Evolutionary conservation across 1,284 basidiomycete genomes (phyloP).

Genomic region (Leccinum huronense): DNA sequence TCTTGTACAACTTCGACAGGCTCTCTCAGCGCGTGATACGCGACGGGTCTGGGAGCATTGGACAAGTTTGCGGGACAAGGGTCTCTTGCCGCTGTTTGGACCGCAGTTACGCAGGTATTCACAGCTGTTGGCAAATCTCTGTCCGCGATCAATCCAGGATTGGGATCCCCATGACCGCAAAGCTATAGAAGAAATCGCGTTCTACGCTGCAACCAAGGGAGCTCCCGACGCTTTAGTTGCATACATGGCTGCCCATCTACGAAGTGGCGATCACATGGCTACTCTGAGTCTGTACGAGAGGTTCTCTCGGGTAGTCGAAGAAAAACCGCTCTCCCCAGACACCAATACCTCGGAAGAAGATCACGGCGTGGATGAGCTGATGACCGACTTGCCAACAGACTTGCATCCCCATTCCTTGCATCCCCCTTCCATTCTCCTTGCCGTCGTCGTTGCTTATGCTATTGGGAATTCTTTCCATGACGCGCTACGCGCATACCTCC

Average conservation of each 20-base stretch:
- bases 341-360: slow-evolving; percentile 22
- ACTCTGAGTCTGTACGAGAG: slow-evolving; percentile 49
- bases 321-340: slow-evolving; percentile 23
- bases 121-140: slow-evolving; percentile 35
- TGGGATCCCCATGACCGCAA: slow-evolving; percentile 34
- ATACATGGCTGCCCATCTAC: slow-evolving; percentile 50
- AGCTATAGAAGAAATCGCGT: slow-evolving; percentile 46
- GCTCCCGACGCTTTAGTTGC: slow-evolving; percentile 47
- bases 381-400: slow-evolving; percentile 23
- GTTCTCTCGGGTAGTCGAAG: slow-evolving; percentile 35
- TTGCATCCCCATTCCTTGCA: slow-evolving; percentile 14
- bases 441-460: slow-evolving; percentile 58
- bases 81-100: slow-evolving; percentile 44
- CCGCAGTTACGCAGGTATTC: slow-evolving; percentile 44
- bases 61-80: slow-evolving; percentile 43
- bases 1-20: slow-evolving; percentile 38
- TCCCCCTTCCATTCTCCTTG: slow-evolving; percentile 46
- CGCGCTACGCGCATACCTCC: slow-evolving; percentile 47
- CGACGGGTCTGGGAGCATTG: slow-evolving; percentile 40
- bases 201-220: slow-evolving; percentile 45
- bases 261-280: slow-evolving; percentile 39
- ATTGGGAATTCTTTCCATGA: slow-evolving; percentile 51
- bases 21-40: slow-evolving; percentile 38
- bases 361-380: slow-evolving; percentile 21
- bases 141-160: slow-evolving; percentile 20